These are phyloP conservation scores for Arthrobotrys conoides DNA, from an alignment of 2,329 filamentous ascomycete species.

Conservation along the genomic window DNA sequence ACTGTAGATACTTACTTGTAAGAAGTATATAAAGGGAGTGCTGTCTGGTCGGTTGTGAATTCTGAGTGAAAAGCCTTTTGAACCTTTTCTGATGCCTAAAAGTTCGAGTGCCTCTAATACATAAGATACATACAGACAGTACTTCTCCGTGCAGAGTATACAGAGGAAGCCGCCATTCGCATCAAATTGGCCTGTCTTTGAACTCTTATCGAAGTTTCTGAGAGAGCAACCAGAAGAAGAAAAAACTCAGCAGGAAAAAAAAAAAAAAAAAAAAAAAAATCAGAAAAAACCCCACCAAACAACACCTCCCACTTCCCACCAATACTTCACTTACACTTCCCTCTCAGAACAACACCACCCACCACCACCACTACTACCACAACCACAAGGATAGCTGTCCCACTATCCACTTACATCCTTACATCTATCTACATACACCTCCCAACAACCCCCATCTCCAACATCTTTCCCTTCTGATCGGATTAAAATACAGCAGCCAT, in stretches of 20 bases:
- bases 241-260: conserved; percentile 22
- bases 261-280: conserved; percentile 19
- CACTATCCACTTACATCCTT: neutral
- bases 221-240: conserved; percentile 21
- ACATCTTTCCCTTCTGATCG: neutral
- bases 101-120: neutral
- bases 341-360: conserved; percentile 1
- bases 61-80: conserved; percentile 23
- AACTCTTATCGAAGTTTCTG: neutral
- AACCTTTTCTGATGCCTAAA: neutral
- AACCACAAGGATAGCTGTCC: neutral
- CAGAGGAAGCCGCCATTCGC: no score
- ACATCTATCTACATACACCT: neutral
- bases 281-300: conserved; percentile 14
- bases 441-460: neutral
- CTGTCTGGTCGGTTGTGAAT: neutral
- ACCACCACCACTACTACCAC: neutral
- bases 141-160: no score
- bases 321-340: no score
- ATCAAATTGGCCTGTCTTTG: no score
- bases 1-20: no score
- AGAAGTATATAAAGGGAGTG: conserved; percentile 1
- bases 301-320: neutral
- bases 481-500: conserved; percentile 56
- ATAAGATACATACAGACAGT: no score